Conservation (phyloP, 2,329 filamentous ascomycete genomes). For the Xylaria sp. region DNA sequence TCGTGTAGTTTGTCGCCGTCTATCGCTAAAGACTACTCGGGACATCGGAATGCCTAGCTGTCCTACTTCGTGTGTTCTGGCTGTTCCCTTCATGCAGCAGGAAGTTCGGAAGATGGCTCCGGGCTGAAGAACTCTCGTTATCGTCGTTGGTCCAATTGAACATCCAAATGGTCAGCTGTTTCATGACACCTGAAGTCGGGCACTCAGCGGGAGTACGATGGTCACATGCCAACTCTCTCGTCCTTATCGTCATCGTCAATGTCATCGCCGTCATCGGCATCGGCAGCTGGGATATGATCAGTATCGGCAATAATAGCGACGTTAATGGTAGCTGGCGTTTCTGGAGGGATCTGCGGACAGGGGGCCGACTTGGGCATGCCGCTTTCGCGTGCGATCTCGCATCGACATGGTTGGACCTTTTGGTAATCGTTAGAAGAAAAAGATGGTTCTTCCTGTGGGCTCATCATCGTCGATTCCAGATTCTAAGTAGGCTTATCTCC, state of each 20-base stretch:
- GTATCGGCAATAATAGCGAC: neutral
- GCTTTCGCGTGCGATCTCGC: slow-evolving; percentile 1
- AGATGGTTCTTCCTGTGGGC: slow-evolving; percentile 6
- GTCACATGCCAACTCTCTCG: neutral
- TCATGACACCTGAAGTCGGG: neutral
- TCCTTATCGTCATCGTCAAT: neutral
- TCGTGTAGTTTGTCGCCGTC: too few species aligned
- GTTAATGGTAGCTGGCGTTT: slow-evolving; percentile 1
- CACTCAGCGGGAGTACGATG: neutral
- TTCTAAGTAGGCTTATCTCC: slow-evolving; percentile 1
- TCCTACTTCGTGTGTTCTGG: too few species aligned
- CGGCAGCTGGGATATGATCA: neutral
- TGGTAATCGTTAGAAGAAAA: slow-evolving; percentile 2
- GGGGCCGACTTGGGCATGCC: slow-evolving; percentile 1
- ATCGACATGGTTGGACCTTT: slow-evolving; percentile 6
- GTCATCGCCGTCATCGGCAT: neutral
- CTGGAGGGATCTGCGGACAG: neutral
- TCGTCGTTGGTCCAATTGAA: neutral
- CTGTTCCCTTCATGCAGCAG: neutral
- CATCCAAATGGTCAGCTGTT: slow-evolving; percentile 9
- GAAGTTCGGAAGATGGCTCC: neutral
- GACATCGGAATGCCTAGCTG: too few species aligned
- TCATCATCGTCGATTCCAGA: slow-evolving; percentile 11
- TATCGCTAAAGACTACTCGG: too few species aligned
- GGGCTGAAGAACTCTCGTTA: too few species aligned